These are phyloP conservation scores for Termitomyces sp. DNA, from an alignment of 768 basidiomycete genomes.

Conservation along the genomic window DNA sequence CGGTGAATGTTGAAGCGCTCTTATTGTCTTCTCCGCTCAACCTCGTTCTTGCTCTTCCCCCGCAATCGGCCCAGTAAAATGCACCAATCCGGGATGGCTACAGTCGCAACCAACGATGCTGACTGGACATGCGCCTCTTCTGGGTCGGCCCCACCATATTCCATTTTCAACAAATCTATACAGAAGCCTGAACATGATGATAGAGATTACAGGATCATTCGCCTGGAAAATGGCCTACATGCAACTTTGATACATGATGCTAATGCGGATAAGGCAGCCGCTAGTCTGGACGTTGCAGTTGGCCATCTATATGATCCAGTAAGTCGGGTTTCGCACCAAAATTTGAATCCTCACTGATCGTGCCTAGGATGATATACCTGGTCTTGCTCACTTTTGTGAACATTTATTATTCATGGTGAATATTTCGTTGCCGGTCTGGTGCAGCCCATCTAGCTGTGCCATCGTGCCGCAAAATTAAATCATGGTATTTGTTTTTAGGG, in stretches of 20 bases:
- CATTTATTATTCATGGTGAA: slow-evolving; percentile 93
- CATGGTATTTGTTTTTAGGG: slow-evolving; percentile 39
- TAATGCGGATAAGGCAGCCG: slow-evolving; percentile 89
- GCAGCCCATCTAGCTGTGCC: not conserved
- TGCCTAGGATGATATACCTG: slow-evolving; percentile 77
- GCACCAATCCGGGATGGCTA: slow-evolving; percentile 14
- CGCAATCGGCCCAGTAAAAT: not conserved
- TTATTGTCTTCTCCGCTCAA: not conserved
- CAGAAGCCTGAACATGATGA: slow-evolving; percentile 74
- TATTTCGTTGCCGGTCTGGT: slow-evolving; percentile 2
- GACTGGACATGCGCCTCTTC: slow-evolving; percentile 31
- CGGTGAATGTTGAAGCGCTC: slow-evolving; percentile 9
- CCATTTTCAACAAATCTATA: slow-evolving; percentile 52
- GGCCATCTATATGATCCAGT: slow-evolving; percentile 94
- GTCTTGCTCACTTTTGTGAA: slow-evolving; percentile 93
- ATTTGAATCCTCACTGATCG: not conserved
- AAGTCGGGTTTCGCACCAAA: slow-evolving; percentile 22
- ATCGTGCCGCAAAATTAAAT: not conserved
- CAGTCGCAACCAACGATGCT: slow-evolving; percentile 7
- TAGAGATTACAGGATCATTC: slow-evolving; percentile 74
- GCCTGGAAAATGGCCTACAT: slow-evolving; percentile 85
- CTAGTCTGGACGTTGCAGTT: slow-evolving; percentile 90
- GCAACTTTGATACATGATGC: slow-evolving; percentile 80
- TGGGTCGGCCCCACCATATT: slow-evolving; percentile 35
- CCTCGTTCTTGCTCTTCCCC: not conserved